phyloP scores from a whole-genome alignment of 176 grass and related monocot species.

The Zoysia pacifica region DNA sequence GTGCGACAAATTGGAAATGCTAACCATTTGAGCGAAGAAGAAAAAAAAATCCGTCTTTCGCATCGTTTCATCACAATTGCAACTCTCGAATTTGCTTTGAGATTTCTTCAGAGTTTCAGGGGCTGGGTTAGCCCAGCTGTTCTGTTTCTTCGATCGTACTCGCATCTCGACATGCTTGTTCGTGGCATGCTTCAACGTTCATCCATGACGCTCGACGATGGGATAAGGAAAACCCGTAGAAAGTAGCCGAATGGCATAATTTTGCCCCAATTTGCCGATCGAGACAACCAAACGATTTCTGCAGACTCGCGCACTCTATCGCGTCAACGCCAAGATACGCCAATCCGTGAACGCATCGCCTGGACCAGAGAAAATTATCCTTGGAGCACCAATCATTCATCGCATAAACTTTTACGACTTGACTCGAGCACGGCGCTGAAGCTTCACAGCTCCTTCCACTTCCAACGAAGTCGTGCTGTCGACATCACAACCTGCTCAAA shows the following conservation, averaged over 20 bases:
- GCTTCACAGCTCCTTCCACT: slow-evolving; percentile 20
- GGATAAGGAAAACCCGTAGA: not conserved
- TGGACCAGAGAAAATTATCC: not conserved
- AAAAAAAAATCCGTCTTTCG: not conserved
- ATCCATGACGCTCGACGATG: not conserved
- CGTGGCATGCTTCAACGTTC: not conserved
- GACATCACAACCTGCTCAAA: not conserved
- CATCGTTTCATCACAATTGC: not conserved
- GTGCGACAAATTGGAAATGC: not conserved
- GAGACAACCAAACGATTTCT: not conserved
- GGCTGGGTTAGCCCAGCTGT: not conserved
- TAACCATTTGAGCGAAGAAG: not conserved
- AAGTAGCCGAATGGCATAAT: not conserved
- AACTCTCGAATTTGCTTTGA: not conserved
- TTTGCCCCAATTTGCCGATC: not conserved
- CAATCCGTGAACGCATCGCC: not conserved
- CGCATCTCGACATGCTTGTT: not conserved
- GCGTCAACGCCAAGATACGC: not conserved
- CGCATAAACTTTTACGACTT: not conserved
- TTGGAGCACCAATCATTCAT: not conserved
- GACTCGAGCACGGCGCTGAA: slow-evolving; percentile 2
- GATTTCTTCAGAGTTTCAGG: not conserved
- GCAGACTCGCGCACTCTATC: not conserved
- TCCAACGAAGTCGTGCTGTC: not conserved
- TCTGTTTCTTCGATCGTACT: not conserved